These are phyloP conservation scores for Omphalotus guepiniiformis DNA, from an alignment of 768 basidiomycete species.

Conservation along the genomic window DNA sequence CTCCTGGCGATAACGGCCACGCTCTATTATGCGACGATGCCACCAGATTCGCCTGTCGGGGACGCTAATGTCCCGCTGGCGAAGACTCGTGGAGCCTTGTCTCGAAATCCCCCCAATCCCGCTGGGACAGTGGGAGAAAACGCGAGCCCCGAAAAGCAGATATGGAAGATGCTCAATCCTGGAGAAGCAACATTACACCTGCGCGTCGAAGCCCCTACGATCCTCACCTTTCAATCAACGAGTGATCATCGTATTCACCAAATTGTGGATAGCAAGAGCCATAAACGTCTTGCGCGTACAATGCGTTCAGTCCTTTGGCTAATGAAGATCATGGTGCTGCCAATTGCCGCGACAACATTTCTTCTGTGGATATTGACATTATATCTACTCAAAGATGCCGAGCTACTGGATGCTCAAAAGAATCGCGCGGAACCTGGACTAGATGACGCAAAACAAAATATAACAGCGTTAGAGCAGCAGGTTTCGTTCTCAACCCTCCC, in stretches of 20 bases:
- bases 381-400: slow-evolving; percentile 87
- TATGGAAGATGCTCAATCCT: slow-evolving; percentile 81
- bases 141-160: slow-evolving; percentile 47
- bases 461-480: slow-evolving; percentile 34
- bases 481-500: slow-evolving; percentile 67
- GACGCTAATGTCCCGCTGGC: slow-evolving; percentile 16
- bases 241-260: slow-evolving; percentile 15
- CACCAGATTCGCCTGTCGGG: slow-evolving; percentile 26
- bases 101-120: slow-evolving; percentile 14
- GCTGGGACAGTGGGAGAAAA: slow-evolving; percentile 8
- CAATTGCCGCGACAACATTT: slow-evolving; percentile 74
- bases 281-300: slow-evolving; percentile 29
- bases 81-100: slow-evolving; percentile 20
- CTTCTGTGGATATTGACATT: slow-evolving; percentile 73
- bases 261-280: slow-evolving; percentile 16
- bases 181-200: slow-evolving; percentile 61
- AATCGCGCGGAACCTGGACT: slow-evolving; percentile 48
- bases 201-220: slow-evolving; percentile 74
- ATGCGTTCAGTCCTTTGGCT: slow-evolving; percentile 66
- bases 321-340: slow-evolving; percentile 77
- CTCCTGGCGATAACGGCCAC: slow-evolving; percentile 73
- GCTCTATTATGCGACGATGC: slow-evolving; percentile 68
- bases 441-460: slow-evolving; percentile 24
- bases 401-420: slow-evolving; percentile 83
- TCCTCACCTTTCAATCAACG: slow-evolving; percentile 61